A percentile compares a stretch with the other conserved stretches of the same genome.
phyloP scores from a whole-genome alignment of 2,329 filamentous ascomycete species.

The Salinomyces thailandicus region DNA sequence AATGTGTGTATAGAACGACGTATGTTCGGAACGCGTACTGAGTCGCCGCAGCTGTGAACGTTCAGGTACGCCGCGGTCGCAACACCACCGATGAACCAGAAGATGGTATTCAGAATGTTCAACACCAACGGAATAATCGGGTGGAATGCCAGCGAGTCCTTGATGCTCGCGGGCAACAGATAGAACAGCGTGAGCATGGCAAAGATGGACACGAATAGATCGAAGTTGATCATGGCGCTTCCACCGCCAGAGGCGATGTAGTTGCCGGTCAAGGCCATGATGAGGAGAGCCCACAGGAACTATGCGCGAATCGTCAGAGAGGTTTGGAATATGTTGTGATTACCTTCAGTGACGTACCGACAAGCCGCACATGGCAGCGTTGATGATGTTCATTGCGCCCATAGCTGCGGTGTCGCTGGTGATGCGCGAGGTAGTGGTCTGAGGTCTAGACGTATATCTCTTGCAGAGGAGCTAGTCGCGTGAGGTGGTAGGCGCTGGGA shows the following conservation, averaged over 20 bases:
- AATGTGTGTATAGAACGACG: constrained; percentile 3
- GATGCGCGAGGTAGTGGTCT: too few species aligned
- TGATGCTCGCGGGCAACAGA: constrained; percentile 48
- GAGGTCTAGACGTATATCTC: too few species aligned
- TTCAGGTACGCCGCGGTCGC: constrained; percentile 59
- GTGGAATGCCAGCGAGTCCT: constrained; percentile 41
- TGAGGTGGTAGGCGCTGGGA: neutral
- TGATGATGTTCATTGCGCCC: constrained; percentile 1
- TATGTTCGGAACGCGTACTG: constrained; percentile 36
- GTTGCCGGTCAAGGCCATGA: constrained; percentile 53
- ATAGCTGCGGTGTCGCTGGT: neutral
- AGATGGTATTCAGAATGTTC: constrained; percentile 51
- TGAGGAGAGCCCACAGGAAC: constrained; percentile 50
- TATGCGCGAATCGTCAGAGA: constrained; percentile 20
- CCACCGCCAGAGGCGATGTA: constrained; percentile 49
- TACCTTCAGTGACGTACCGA: neutral
- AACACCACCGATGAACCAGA: constrained; percentile 60
- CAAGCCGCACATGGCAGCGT: constrained; percentile 4
- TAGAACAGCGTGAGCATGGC: constrained; percentile 56
- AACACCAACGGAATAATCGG: constrained; percentile 45
- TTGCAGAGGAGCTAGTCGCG: too few species aligned
- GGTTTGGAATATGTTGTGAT: neutral
- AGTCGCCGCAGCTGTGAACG: constrained; percentile 57
- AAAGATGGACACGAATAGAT: constrained; percentile 60
- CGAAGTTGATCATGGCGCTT: constrained; percentile 47